phyloP scores from a whole-genome alignment of 176 grass and related monocot species.

The Phoenix roebelenii region DNA sequence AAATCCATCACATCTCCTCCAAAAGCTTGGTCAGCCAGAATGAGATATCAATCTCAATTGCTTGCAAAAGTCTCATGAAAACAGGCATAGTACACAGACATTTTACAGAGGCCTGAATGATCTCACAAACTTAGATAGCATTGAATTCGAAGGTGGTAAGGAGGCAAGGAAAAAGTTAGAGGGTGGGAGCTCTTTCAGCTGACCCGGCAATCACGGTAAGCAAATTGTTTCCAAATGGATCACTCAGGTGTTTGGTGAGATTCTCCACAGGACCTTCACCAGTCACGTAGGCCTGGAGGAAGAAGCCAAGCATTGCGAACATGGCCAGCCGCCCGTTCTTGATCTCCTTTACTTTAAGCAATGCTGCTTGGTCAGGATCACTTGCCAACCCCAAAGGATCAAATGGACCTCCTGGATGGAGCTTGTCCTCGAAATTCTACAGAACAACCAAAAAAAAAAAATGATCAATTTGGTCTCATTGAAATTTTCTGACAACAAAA shows the following conservation, averaged over 20 bases:
- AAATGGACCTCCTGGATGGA: slow-evolving; percentile 92
- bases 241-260: slow-evolving; percentile 76
- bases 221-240: slow-evolving; percentile 98
- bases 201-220: slow-evolving; percentile 88
- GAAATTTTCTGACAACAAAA: no score
- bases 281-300: slow-evolving; percentile 96
- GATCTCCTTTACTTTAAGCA: slow-evolving; percentile 99
- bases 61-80: no score
- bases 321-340: slow-evolving; percentile 94
- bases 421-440: slow-evolving; percentile 78
- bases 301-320: slow-evolving; percentile 96
- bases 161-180: slow-evolving; percentile 18
- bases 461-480: no score
- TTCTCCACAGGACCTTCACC: slow-evolving; percentile 97
- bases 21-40: no score
- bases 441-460: neutral
- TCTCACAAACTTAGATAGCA: no score
- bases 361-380: slow-evolving; percentile 80
- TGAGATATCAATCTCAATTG: no score
- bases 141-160: no score
- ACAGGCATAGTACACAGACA: no score
- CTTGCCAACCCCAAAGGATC: slow-evolving; percentile 63
- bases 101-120: no score
- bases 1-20: no score
- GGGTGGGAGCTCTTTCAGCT: slow-evolving; percentile 76